Percentiles rank a stretch among this genome's conserved stretches.
These are phyloP conservation scores for Brasilioporus rufonigricans DNA, from an alignment of 768 basidiomycete species.

Conservation along the genomic window DNA sequence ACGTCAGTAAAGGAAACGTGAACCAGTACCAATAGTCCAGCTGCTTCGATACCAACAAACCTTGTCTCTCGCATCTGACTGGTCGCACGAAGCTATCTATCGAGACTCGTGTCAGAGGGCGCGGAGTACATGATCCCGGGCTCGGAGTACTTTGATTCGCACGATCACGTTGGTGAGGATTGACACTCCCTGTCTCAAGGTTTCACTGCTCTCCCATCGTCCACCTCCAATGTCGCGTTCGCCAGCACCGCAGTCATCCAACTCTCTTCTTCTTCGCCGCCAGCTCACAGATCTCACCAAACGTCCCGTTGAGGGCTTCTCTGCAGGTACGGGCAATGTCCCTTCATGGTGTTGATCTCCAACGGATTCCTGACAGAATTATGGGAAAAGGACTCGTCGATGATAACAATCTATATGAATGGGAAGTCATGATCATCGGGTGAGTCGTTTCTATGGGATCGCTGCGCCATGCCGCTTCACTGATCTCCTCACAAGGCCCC, in stretches of 20 bases:
- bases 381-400: slow-evolving; percentile 77
- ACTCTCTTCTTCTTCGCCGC: slow-evolving; percentile 65
- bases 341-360: slow-evolving; percentile 29
- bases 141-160: slow-evolving; percentile 4
- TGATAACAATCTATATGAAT: slow-evolving; percentile 92
- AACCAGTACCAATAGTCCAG: no score
- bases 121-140: no score
- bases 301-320: slow-evolving; percentile 93
- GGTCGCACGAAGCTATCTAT: no score
- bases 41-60: no score
- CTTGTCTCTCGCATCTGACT: no score
- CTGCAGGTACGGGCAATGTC: slow-evolving; percentile 62
- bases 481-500: slow-evolving; percentile 54
- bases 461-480: slow-evolving; percentile 8
- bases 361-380: slow-evolving; percentile 34
- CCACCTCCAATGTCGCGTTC: slow-evolving; percentile 19
- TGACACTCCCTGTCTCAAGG: not conserved
- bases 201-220: slow-evolving; percentile 1
- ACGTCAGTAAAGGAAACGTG: no score
- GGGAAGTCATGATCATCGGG: slow-evolving; percentile 97
- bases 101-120: no score
- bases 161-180: slow-evolving; percentile 4
- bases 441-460: slow-evolving; percentile 37
- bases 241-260: slow-evolving; percentile 33
- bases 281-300: slow-evolving; percentile 87